Evolutionary conservation across 768 basidiomycete genomes (phyloP).

Genomic region (Serendipita vermifera): DNA sequence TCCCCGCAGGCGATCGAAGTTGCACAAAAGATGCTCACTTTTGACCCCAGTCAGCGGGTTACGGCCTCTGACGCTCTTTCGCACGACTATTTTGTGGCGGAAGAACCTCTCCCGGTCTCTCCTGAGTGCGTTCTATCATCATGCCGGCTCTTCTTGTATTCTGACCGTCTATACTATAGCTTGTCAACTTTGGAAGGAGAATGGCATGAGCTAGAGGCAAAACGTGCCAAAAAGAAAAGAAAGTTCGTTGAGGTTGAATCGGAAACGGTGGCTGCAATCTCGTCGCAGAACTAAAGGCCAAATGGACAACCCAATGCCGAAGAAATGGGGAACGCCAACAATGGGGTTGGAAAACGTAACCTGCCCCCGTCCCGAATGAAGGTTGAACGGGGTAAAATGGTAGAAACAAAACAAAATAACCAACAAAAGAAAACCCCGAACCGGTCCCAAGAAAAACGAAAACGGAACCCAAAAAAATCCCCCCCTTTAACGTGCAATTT

Average conservation of each 20-base stretch:
- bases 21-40: conserved; percentile 67
- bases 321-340: too few relatives aligned
- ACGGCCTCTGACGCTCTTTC: conserved; percentile 71
- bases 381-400: too few relatives aligned
- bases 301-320: too few relatives aligned
- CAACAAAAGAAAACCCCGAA: too few relatives aligned
- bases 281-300: too few relatives aligned
- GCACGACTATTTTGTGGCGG: conserved; percentile 70
- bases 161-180: conserved; percentile 29
- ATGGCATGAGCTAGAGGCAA: conserved; percentile 97
- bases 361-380: too few relatives aligned
- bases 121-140: conserved; percentile 46
- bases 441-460: too few relatives aligned
- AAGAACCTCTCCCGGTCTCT: conserved; percentile 65
- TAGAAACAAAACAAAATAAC: too few relatives aligned
- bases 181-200: conserved; percentile 77
- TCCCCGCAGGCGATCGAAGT: conserved; percentile 78
- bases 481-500: too few relatives aligned
- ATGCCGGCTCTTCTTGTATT: conserved; percentile 2
- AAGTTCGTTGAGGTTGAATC: neutral
- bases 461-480: too few relatives aligned
- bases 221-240: conserved; percentile 34
- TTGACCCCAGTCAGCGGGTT: conserved; percentile 64
- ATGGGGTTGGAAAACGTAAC: too few relatives aligned
- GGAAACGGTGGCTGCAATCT: neutral